Evolutionary conservation across 805 yeast genomes (phyloP).

Genomic region (Monosporozyma servazzii): DNA sequence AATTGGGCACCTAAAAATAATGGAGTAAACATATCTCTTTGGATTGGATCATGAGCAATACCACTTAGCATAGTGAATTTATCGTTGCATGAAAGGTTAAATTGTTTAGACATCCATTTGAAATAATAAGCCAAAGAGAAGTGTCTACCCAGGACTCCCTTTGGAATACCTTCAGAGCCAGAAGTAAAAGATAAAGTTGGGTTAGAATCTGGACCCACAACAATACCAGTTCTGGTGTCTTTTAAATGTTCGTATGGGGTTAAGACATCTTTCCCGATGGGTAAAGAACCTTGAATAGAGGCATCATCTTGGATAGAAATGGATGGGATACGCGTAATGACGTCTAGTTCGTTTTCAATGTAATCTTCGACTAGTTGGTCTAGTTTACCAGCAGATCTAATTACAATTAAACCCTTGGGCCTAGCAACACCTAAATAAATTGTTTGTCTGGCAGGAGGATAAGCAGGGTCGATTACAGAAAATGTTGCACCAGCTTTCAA

Average conservation of each 20-base stretch:
- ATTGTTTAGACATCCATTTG: slow-evolving; percentile 95
- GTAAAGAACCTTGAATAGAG: slow-evolving; percentile 45
- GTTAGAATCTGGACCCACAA: slow-evolving; percentile 95
- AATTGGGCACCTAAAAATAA: slow-evolving; percentile 89
- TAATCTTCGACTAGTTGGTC: slow-evolving; percentile 72
- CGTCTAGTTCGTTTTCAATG: slow-evolving; percentile 60
- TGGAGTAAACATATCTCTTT: slow-evolving; percentile 98
- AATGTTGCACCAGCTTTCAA: slow-evolving; percentile 98
- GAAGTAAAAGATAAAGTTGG: slow-evolving; percentile 96
- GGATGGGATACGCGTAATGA: slow-evolving; percentile 65
- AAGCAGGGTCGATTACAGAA: slow-evolving; percentile 97
- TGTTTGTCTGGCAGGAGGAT: slow-evolving; percentile 96
- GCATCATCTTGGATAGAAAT: slow-evolving; percentile 75
- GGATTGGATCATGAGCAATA: slow-evolving; percentile 98
- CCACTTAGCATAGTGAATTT: slow-evolving; percentile 96
- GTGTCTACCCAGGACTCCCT: slow-evolving; percentile 97
- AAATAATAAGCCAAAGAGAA: slow-evolving; percentile 93
- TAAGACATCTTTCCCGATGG: slow-evolving; percentile 40
- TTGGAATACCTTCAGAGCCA: slow-evolving; percentile 97
- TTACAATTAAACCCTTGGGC: slow-evolving; percentile 84
- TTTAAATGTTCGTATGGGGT: slow-evolving; percentile 37
- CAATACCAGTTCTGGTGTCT: slow-evolving; percentile 66
- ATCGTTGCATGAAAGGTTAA: slow-evolving; percentile 68
- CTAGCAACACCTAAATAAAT: slow-evolving; percentile 87
- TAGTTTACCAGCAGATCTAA: slow-evolving; percentile 80